A percentile compares a stretch with the other conserved stretches of the same genome.
These are phyloP conservation scores for Pouteria campechiana DNA, from an alignment of 179 eudicot species.

Conservation along the genomic window DNA sequence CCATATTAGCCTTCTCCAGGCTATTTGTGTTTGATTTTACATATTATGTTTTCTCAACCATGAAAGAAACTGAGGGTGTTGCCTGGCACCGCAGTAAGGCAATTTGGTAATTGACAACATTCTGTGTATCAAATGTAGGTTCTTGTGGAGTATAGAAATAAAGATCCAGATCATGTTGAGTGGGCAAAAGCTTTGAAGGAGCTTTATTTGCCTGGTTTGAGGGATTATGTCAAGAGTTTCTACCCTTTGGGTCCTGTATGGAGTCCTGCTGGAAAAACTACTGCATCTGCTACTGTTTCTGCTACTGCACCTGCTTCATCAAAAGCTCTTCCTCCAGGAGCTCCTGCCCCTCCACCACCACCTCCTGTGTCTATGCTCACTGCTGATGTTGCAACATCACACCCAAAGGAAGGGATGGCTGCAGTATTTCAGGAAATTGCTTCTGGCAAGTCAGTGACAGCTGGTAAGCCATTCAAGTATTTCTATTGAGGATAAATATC, in stretches of 20 bases:
- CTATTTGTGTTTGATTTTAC: too few relatives aligned
- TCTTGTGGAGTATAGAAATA: slow-evolving; percentile 76
- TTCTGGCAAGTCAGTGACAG: slow-evolving; percentile 60
- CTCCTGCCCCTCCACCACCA: slow-evolving; percentile 85
- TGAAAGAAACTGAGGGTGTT: too few relatives aligned
- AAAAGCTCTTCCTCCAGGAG: slow-evolving; percentile 72
- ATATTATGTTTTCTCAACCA: too few relatives aligned
- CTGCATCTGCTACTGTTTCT: slow-evolving; percentile 45
- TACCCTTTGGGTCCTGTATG: slow-evolving; percentile 93
- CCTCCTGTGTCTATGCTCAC: slow-evolving; percentile 53
- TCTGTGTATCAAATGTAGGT: slow-evolving; percentile 26
- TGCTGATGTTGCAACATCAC: slow-evolving; percentile 60
- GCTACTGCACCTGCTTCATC: slow-evolving; percentile 45
- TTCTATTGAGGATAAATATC: too few relatives aligned
- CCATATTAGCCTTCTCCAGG: too few relatives aligned
- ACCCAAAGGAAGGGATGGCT: slow-evolving; percentile 75
- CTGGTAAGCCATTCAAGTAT: slow-evolving; percentile 35
- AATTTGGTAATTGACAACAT: not conserved
- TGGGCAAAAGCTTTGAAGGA: slow-evolving; percentile 98
- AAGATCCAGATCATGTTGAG: slow-evolving; percentile 81
- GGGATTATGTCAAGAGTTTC: slow-evolving; percentile 86
- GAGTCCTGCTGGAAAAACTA: slow-evolving; percentile 61
- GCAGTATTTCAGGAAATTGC: slow-evolving; percentile 84
- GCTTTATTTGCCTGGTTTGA: slow-evolving; percentile 73
- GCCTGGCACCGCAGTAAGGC: too few relatives aligned